Percentiles rank a stretch among this genome's conserved stretches.
These are phyloP conservation scores for Huntiella decipiens DNA, from an alignment of 2,329 filamentous ascomycete genomes.

Conservation along the genomic window DNA sequence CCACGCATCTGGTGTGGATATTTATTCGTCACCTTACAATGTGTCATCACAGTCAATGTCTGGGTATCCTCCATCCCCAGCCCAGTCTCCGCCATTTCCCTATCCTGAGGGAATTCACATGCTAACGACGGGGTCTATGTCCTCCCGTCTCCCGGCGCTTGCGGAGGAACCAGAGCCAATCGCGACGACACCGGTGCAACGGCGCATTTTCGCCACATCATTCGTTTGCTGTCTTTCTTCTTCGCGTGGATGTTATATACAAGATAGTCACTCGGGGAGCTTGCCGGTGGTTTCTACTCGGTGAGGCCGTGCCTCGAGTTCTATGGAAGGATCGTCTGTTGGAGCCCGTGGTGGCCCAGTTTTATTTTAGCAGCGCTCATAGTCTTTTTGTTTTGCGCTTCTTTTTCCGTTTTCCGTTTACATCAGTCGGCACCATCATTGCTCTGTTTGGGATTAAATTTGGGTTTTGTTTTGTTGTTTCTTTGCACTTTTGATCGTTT, in stretches of 20 bases:
- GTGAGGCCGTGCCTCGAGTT: not conserved
- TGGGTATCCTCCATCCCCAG: too few species aligned
- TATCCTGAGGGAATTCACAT: too few species aligned
- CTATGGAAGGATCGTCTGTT: not conserved
- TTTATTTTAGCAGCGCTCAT: conserved; percentile 1
- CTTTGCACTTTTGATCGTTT: conserved; percentile 1
- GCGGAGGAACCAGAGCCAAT: too few species aligned
- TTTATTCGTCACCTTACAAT: too few species aligned
- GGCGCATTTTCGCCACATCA: not conserved
- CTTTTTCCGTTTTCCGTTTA: not conserved
- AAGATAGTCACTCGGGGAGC: not conserved
- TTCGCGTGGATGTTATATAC: not conserved
- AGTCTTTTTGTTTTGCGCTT: conserved; percentile 2
- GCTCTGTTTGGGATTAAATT: conserved; percentile 3
- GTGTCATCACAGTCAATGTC: too few species aligned
- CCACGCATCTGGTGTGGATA: too few species aligned
- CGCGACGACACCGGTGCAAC: not conserved
- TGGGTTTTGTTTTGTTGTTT: conserved; percentile 4
- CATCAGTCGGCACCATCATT: conserved; percentile 3
- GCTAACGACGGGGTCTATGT: too few species aligned
- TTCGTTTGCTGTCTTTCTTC: conserved; percentile 6
- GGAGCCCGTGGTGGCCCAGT: not conserved
- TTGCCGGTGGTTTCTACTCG: not conserved
- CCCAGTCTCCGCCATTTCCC: too few species aligned
- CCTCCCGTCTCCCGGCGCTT: too few species aligned